Base-by-base conservation (phyloP, 2,329 filamentous ascomycete species). In the Trichoderma breve region DNA sequence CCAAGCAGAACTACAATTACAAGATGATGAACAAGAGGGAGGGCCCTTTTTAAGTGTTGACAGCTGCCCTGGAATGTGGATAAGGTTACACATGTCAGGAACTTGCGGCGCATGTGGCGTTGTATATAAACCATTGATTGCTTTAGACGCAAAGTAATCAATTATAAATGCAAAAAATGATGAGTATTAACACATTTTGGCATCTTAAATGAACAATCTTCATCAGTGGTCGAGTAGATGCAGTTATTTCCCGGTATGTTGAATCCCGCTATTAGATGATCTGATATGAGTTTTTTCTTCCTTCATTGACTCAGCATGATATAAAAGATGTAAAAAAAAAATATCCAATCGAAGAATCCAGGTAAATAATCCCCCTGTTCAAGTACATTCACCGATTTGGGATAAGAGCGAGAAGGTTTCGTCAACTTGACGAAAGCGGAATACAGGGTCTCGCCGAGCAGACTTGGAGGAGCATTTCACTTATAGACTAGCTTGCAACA, bases 111-210 rank as follows among this genome's bases (percentile, higher is more conserved):
- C 24, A 18, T 53, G 47, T 53, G 47, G 47, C 47, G 47, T 24
- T 53, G 47, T 51, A 51, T 51, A 24, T 24, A 51, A 51, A 6
- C 14, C 9, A 6, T 51, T 24, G 1, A 51, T 24, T 12, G 3
- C 4, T 21, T 24, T 6, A 21, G n/a, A 51, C n/a, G 11, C n/a
- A 6, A 14, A 51, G 14, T 6, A 4, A 53, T 53, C 21, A 1
- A 24, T 53, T 6, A 14, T 53, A 5, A 53, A 24, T 12, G 4
- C 11, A 14, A 14, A 0, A 53, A 14, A 7, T 21, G 11, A 53
- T 14, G 2, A 4, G 6, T n/a, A n/a, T 43, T 9, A 0, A 43
- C 3, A 43, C 7, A n/a, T 43, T 0, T 9, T 4, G 39, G 6
- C 39, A n/a, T 43, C 7, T n/a, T 0, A 14, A n/a, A 30, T n/a